Evolutionary conservation across 202 grass and related monocot species (phyloP), one percentile per base, ranked within the genome.

Genomic region (Setaria italica): DNA sequence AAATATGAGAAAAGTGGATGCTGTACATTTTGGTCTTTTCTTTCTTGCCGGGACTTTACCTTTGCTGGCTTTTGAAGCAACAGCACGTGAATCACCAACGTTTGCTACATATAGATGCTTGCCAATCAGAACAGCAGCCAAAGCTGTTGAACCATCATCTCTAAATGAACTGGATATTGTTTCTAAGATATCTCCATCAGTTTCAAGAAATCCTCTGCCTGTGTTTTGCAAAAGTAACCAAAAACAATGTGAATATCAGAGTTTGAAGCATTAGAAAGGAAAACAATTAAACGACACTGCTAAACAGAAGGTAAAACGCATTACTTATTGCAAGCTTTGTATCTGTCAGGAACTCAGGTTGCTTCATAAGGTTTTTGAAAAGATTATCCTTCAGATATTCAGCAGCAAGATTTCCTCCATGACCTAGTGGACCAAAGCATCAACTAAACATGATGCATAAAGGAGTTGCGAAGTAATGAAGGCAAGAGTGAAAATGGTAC

Each of bases 61-160:
- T 90, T 90, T 88, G 79, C 91, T 78, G 11, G 41, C 72, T 87
- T 92, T 95, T 76, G 82, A 90, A 82, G 87, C 83, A 80, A 95
- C 91, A 83, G 87, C 87, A 64, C 95, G 89, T 68, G 95, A 98
- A 90, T 98, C 95, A 74, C 92, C 92, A 50, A 97, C 95, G 65
- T 93, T 97, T 82, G 92, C 95, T 58, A 98, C 95, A 90, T 90
- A 98, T 41, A 93, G 50, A 62, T 62, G 83, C 78, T 90, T 82
- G 48, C 78, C 89, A 66, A 98, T 73, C 70, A 95, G 78, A 82
- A 98, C 67, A 70, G 90, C 91, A 87, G 82, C 73, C 77, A 87
- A 92, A 86, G 90, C 91, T 68, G 93, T 98, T 20, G 95, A 98
- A 49, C 95, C 93, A 90, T 95, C 95, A 85, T 94, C 90, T 88